Conservation (phyloP, 768 basidiomycete species). For the Boletus tylopilopsis region DNA sequence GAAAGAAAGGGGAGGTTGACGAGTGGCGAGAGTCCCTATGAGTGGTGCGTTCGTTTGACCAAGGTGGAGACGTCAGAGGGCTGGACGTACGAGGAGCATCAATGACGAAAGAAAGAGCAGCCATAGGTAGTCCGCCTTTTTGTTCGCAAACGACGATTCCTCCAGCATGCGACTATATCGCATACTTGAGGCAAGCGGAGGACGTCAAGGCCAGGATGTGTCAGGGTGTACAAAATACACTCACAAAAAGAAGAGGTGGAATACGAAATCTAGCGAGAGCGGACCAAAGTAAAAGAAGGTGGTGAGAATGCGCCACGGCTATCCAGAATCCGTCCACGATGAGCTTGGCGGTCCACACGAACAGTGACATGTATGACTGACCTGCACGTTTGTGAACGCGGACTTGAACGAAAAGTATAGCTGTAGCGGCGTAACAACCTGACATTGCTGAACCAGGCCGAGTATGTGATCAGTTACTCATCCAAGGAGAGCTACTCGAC, state of each 20-base stretch:
- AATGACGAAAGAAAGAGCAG: slow-evolving; percentile 77
- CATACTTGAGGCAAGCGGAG: slow-evolving; percentile 55
- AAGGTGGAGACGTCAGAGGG: neutral
- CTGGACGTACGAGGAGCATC: slow-evolving; percentile 72
- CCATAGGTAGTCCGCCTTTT: slow-evolving; percentile 94
- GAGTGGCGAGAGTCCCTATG: slow-evolving; percentile 74
- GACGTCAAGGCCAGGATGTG: neutral
- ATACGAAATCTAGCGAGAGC: slow-evolving; percentile 89
- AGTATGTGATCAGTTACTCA: slow-evolving; percentile 3
- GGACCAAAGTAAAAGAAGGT: slow-evolving; percentile 97
- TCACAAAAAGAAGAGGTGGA: slow-evolving; percentile 98
- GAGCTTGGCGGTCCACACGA: slow-evolving; percentile 2
- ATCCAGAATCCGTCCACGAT: slow-evolving; percentile 3
- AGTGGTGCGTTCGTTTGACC: neutral
- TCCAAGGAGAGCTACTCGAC: slow-evolving; percentile 30
- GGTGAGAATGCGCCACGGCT: slow-evolving; percentile 87
- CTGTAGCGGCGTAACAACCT: slow-evolving; percentile 85
- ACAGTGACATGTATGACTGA: neutral
- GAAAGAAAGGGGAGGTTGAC: slow-evolving; percentile 93
- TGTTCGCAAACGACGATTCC: slow-evolving; percentile 91
- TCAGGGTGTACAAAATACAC: slow-evolving; percentile 28
- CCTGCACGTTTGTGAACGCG: slow-evolving; percentile 79
- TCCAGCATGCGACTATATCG: slow-evolving; percentile 95
- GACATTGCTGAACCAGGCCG: slow-evolving; percentile 68
- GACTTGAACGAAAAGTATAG: slow-evolving; percentile 90